Conservation (phyloP, 306 rosid genomes). For the Astragalus membranaceus region DNA sequence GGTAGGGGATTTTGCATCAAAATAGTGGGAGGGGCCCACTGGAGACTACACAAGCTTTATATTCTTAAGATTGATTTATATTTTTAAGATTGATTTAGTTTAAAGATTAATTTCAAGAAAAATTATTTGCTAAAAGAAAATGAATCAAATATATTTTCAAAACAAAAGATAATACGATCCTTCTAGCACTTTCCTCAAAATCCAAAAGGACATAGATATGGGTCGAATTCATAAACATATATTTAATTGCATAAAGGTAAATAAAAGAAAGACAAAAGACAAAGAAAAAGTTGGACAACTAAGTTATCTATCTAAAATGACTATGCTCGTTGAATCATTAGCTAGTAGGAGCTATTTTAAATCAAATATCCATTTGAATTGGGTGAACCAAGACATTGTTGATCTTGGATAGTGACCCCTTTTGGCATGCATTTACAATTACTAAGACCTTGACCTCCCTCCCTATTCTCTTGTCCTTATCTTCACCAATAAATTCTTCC, state of each 20-base stretch:
- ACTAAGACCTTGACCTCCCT: not conserved
- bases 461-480: not conserved
- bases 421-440: conserved; percentile 6
- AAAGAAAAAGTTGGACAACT: not conserved
- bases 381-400: conserved; percentile 22
- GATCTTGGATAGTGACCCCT: not conserved
- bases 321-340: conserved; percentile 1
- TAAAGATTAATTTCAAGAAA: no score
- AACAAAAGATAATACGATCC: not conserved
- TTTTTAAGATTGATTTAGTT: no score
- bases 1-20: no score
- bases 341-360: not conserved
- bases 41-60: no score
- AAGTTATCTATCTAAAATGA: not conserved
- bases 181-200: not conserved
- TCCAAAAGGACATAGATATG: not conserved
- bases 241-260: not conserved
- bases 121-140: no score
- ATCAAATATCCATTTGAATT: not conserved
- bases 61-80: no score
- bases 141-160: not conserved
- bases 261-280: not conserved
- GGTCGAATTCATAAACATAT: not conserved
- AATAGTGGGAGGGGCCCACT: no score
- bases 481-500: not conserved